A percentile compares a stretch with the other conserved stretches of the same genome.
Evolutionary conservation across 2,329 filamentous ascomycete species (phyloP).

Genomic region (Alternaria dauci): DNA sequence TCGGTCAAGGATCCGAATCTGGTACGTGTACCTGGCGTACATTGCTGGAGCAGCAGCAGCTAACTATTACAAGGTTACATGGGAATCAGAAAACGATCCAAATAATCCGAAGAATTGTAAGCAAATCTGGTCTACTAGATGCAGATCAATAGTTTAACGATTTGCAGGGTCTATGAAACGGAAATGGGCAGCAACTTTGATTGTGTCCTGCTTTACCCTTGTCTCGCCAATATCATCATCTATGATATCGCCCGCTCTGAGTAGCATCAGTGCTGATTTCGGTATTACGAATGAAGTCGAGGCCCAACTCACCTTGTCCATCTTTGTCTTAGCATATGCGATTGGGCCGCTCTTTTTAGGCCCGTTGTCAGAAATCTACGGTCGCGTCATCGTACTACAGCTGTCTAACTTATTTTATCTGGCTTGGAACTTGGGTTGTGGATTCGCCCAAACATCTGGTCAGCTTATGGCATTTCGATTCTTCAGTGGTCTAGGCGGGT

Average conservation of each 20-base stretch:
- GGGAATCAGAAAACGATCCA: slow-evolving; percentile 57
- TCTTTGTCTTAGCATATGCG: slow-evolving; percentile 53
- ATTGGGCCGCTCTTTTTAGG: slow-evolving; percentile 51
- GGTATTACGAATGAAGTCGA: slow-evolving; percentile 45
- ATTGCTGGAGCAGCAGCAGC: background rate
- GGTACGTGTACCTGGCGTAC: slow-evolving; percentile 22
- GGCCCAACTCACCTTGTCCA: slow-evolving; percentile 47
- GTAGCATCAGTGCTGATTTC: slow-evolving; percentile 44
- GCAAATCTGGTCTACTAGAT: background rate
- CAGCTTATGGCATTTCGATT: slow-evolving; percentile 52
- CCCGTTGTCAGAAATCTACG: slow-evolving; percentile 51
- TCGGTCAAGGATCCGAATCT: slow-evolving; percentile 47
- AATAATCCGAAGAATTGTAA: slow-evolving; percentile 50
- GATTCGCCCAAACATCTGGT: slow-evolving; percentile 46
- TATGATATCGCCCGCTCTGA: slow-evolving; percentile 51
- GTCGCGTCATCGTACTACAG: slow-evolving; percentile 50
- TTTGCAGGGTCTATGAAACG: slow-evolving; percentile 36
- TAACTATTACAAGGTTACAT: slow-evolving; percentile 49
- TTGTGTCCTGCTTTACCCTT: slow-evolving; percentile 55
- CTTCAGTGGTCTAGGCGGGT: slow-evolving; percentile 49
- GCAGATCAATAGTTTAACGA: background rate
- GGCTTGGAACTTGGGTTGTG: slow-evolving; percentile 52
- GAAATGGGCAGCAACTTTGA: slow-evolving; percentile 57
- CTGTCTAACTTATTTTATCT: slow-evolving; percentile 51
- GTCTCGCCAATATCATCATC: slow-evolving; percentile 52